phyloP scores from a whole-genome alignment of 2,329 filamentous ascomycete genomes.

The Diplodia sapinea region DNA sequence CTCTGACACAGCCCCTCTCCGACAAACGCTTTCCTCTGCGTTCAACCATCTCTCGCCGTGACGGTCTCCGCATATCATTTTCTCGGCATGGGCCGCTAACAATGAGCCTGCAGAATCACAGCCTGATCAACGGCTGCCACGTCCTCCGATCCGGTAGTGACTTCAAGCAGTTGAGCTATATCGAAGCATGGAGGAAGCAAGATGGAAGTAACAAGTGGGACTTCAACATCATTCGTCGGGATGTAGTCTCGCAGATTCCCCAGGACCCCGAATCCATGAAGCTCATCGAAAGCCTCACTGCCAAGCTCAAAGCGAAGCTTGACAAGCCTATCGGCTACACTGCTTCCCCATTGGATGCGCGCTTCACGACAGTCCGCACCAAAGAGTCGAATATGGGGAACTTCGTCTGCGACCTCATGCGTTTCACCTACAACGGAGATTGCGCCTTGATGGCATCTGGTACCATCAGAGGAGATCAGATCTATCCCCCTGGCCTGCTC shows the following conservation, averaged over 20 bases:
- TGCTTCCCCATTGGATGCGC: constrained; percentile 78
- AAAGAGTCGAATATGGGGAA: constrained; percentile 86
- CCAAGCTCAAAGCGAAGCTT: constrained; percentile 74
- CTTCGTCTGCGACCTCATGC: constrained; percentile 91
- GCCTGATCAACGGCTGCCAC: constrained; percentile 77
- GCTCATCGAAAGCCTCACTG: constrained; percentile 72
- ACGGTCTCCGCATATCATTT: neutral
- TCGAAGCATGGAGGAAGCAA: constrained; percentile 71
- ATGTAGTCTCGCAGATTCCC: constrained; percentile 71
- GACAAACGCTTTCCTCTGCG: no score
- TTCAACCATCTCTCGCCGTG: neutral
- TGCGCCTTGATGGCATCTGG: constrained; percentile 84
- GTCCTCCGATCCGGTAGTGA: constrained; percentile 87
- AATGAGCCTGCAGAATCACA: constrained; percentile 55
- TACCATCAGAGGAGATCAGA: constrained; percentile 85
- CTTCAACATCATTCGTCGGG: constrained; percentile 75
- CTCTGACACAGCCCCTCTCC: neutral
- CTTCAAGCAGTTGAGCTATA: constrained; percentile 90
- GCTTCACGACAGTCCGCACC: constrained; percentile 80
- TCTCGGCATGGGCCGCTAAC: neutral
- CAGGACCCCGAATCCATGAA: constrained; percentile 66
- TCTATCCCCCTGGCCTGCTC: constrained; percentile 81
- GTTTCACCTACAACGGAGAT: constrained; percentile 78
- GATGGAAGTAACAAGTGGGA: constrained; percentile 68
- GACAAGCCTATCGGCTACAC: constrained; percentile 86